Evolutionary conservation across 495 filamentous ascomycete species (phyloP).

Genomic region (Aspergillus steynii): DNA sequence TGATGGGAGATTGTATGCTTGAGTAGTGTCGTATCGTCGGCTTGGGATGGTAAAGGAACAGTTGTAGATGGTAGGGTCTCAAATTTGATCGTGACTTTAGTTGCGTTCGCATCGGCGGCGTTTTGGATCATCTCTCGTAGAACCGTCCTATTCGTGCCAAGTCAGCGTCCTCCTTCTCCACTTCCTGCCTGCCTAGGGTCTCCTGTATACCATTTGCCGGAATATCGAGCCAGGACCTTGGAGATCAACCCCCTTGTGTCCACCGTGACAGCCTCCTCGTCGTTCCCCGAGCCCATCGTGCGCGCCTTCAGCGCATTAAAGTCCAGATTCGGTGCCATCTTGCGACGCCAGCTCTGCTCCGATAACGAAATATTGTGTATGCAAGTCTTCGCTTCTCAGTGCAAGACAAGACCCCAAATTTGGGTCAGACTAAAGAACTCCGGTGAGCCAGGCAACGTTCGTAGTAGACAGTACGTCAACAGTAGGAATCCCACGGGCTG

Average conservation of each 20-base stretch:
- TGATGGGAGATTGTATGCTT: slow-evolving; percentile 82
- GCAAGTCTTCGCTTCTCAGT: not conserved
- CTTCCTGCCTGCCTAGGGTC: not conserved
- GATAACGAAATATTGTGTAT: not conserved
- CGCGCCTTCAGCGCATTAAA: slow-evolving; percentile 81
- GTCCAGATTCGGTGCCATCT: slow-evolving; percentile 64
- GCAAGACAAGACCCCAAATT: not conserved
- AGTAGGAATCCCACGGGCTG: not conserved
- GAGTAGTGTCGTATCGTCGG: slow-evolving; percentile 66
- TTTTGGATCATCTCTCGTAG: slow-evolving; percentile 97
- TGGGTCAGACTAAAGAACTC: not conserved
- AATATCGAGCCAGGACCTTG: slow-evolving; percentile 94
- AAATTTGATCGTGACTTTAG: slow-evolving; percentile 85
- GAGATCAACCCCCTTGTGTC: slow-evolving; percentile 96
- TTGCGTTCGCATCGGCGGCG: slow-evolving; percentile 90
- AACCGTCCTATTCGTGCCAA: slow-evolving; percentile 46
- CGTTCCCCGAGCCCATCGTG: slow-evolving; percentile 79
- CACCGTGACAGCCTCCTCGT: slow-evolving; percentile 97
- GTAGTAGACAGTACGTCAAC: not conserved
- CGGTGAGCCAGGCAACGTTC: not conserved
- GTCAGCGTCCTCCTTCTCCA: slow-evolving; percentile 12
- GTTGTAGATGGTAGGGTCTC: slow-evolving; percentile 81
- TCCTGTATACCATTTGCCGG: slow-evolving; percentile 72
- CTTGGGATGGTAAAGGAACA: slow-evolving; percentile 67
- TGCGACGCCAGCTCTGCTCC: slow-evolving; percentile 20